These are phyloP conservation scores for Podochytrium sp. DNA, from an alignment of 192 early-diverging fungal genomes.

Conservation along the genomic window DNA sequence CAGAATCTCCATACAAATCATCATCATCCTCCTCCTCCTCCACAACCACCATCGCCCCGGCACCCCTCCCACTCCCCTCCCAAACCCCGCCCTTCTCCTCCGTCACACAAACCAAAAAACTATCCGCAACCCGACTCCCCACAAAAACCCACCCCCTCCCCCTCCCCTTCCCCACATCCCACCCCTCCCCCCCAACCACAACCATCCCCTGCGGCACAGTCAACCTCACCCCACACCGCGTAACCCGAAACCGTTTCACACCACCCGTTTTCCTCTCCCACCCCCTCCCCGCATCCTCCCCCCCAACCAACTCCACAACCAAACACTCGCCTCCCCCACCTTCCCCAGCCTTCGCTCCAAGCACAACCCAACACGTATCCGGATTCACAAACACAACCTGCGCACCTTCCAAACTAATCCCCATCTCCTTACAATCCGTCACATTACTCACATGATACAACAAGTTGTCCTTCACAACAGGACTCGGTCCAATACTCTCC, in stretches of 20 bases:
- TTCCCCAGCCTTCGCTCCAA: slow-evolving; percentile 43
- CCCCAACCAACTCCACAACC: slow-evolving; percentile 66
- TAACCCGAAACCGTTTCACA: slow-evolving; percentile 70
- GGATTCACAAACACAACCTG: slow-evolving; percentile 67
- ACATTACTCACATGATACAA: slow-evolving; percentile 47
- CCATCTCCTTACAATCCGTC: slow-evolving; percentile 59
- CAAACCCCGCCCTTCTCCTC: slow-evolving; percentile 32
- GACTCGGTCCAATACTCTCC: slow-evolving; percentile 28
- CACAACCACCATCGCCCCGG: not conserved
- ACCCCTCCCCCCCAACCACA: slow-evolving; percentile 19
- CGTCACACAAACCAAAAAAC: slow-evolving; percentile 69
- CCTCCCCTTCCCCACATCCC: slow-evolving; percentile 19
- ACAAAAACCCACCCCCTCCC: slow-evolving; percentile 69
- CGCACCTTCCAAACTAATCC: slow-evolving; percentile 73
- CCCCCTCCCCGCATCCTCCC: slow-evolving; percentile 61
- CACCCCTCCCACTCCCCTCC: not conserved
- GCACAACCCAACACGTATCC: slow-evolving; percentile 72
- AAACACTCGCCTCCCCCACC: slow-evolving; percentile 65
- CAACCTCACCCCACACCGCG: slow-evolving; percentile 32
- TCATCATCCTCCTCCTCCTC: slow-evolving; percentile 41
- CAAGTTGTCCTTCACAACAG: slow-evolving; percentile 41
- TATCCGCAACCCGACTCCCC: slow-evolving; percentile 69
- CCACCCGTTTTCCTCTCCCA: slow-evolving; percentile 70
- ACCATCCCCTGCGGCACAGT: not conserved
- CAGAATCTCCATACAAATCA: slow-evolving; percentile 45